Base-by-base conservation (phyloP, 2,329 filamentous ascomycete genomes). In the Penicillium sp. region DNA sequence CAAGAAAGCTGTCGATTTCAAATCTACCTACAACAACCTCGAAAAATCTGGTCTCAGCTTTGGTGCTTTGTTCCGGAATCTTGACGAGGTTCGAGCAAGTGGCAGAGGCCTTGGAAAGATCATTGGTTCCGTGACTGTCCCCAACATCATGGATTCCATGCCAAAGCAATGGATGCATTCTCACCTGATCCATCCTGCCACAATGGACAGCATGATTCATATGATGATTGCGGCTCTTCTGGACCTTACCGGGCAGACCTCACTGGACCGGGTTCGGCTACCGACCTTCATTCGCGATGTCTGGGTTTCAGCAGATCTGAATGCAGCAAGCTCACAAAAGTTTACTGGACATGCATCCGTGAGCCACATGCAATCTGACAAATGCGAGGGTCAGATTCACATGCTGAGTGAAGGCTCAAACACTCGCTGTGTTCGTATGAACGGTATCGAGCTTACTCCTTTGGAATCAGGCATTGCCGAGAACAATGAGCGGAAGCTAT, bases 151-250 rank as follows among this genome's bases (percentile, higher is more conserved):
- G 7, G 54, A 58, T 29, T 52, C 60, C 5, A 75, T 75, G 72
- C 71, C 72, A 16, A 67, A 70, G 34, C 59, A 62, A 1, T 71
- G 64, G 53, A 57, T 69, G 39, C 65, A 71, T 34, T 51, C 64
- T 0, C 71, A 74, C 52, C 34, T 73, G 5, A 69, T 75, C 18
- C 73, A 75, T 29, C 73, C 73, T 8, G 61, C 66, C 10, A 73
- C 72, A 3, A 62, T 75, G 57, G 71, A 75, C 24, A 68, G 61
- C 43, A 65, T 73, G 56, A 63, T 75, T 14, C 69, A 71, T 36
- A 54, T 66, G 39, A 62, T 67, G 32, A 61, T 71, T 34, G 55
- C 64, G 3, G 63, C 67, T 2, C 56, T 68, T 3, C 52, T 67
- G 36, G 67, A 71, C 43, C 47, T 62, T 32, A 63, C 54, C 8